These are phyloP conservation scores for Micromonas commoda DNA, from an alignment of 139 green algal genomes.

Conservation along the genomic window DNA sequence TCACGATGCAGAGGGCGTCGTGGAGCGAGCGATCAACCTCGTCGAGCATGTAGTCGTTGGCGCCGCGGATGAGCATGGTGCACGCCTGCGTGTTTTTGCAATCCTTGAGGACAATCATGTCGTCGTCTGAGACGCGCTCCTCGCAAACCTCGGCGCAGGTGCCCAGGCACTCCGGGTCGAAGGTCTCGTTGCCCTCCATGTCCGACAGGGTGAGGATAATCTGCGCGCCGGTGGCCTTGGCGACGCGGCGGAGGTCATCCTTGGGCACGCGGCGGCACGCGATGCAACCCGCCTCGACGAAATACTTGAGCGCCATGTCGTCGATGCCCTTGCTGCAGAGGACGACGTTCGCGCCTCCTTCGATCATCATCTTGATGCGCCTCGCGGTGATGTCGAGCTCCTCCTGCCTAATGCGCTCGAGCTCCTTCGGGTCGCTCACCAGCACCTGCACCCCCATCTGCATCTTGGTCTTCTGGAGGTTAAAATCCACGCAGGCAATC, in stretches of 20 bases:
- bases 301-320: constrained; percentile 95
- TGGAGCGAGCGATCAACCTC: constrained; percentile 96
- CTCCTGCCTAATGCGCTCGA: constrained; percentile 88
- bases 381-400: constrained; percentile 95
- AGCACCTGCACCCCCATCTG: constrained; percentile 61
- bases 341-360: constrained; percentile 91
- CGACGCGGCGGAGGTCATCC: constrained; percentile 90
- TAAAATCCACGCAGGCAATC: constrained; percentile 55
- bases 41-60: constrained; percentile 98
- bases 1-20: constrained; percentile 96
- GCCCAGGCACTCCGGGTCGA: constrained; percentile 72
- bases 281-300: constrained; percentile 93
- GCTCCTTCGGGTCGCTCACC: constrained; percentile 89
- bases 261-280: constrained; percentile 85
- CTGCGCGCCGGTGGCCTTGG: constrained; percentile 76
- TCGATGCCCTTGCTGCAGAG: constrained; percentile 99
- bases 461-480: constrained; percentile 57
- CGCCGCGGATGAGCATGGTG: constrained; percentile 84
- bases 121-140: constrained; percentile 66
- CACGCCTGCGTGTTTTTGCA: constrained; percentile 50
- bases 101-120: constrained; percentile 74
- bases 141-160: constrained; percentile 63
- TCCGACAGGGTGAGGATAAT: constrained; percentile 86
- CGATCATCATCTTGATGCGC: constrained; percentile 85
- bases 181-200: constrained; percentile 94